These are phyloP conservation scores for Colletotrichum lindemuthianum DNA, from an alignment of 2,329 filamentous ascomycete species.

Conservation along the genomic window DNA sequence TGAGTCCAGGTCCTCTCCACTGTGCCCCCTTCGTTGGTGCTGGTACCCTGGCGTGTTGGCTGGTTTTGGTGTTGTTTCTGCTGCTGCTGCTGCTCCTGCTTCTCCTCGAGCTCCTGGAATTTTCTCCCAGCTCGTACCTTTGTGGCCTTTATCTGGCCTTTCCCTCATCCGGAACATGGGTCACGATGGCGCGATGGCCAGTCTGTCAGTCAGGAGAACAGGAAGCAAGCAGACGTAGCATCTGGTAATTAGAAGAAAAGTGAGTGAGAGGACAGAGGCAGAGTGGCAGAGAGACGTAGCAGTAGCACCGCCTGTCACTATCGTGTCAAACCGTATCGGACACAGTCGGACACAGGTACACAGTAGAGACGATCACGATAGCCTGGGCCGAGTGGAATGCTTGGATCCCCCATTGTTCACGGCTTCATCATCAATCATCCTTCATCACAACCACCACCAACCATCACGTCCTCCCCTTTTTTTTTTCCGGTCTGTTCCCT, in stretches of 20 bases:
- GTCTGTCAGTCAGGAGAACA: neutral
- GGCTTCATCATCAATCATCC: constrained; percentile 30
- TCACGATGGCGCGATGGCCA: constrained; percentile 23
- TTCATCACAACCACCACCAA: constrained; percentile 30
- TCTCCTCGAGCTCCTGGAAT: neutral
- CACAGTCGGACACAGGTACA: too few relatives aligned
- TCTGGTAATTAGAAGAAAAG: neutral
- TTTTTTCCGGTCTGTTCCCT: neutral
- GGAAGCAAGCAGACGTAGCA: neutral
- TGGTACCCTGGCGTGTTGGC: neutral
- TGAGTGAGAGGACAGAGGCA: neutral
- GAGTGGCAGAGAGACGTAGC: neutral
- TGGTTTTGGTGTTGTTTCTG: constrained; percentile 2
- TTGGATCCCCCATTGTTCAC: constrained; percentile 35
- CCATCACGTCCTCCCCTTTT: constrained; percentile 29
- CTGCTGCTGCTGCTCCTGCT: neutral
- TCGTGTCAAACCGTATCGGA: too few relatives aligned
- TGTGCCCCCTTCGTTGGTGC: neutral
- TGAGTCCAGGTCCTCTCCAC: neutral
- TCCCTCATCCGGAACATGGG: constrained; percentile 30
- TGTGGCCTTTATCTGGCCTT: constrained; percentile 26
- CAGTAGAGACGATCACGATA: neutral
- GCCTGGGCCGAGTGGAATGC: constrained; percentile 14
- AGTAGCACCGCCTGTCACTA: neutral
- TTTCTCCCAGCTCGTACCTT: constrained; percentile 17